Evolutionary conservation across 2,329 filamentous ascomycete genomes (phyloP), one percentile per base, ranked within the genome.

Genomic region (Chalara sp.): DNA sequence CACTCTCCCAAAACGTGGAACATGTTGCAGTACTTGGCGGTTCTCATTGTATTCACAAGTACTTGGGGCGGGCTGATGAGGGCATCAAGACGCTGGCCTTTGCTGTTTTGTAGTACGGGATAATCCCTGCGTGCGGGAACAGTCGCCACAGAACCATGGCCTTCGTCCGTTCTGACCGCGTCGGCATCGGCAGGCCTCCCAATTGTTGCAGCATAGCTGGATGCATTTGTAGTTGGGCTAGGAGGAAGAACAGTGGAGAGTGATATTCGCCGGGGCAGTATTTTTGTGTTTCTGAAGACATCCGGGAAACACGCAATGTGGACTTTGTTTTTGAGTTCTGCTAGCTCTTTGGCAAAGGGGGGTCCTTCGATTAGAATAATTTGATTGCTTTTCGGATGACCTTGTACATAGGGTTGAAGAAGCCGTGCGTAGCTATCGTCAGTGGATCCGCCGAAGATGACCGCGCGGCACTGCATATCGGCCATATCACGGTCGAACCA

Each of bases 371-470:
- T 48, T 5, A 73, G 56, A 5, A 67, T 63, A 35, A 73, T 65
- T 7, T 63, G 64, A 5, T 58, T 58, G 11, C 62, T 61, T 13
- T 56, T 61, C 1, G 54, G 29, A 8, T 54, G 47, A 28, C 62
- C 57, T 21, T 62, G 54, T 1, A 59, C 55, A 46, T 69, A 63
- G 0, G 65, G 60, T 4, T 61, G 63, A 11, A 74, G 63, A 29
- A 72, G 56, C 12, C 67, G 68, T n/a, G 70, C 69, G 50, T 72
- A 72, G 28, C 70, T 68, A 49, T 67, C 70, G 48, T 73, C 71
- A 5, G 66, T 63, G 2, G 70, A 70, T 28, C 63, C 70, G n/a
- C 69, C 70, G 43, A 74, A 70, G 40, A 72, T 46, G 33, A 73
- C 58, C 8, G 65, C 68, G 10, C 60, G 65, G 51, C 70, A 73